phyloP scores from a whole-genome alignment of 805 yeast genomes.

The Pichia membranifaciens region DNA sequence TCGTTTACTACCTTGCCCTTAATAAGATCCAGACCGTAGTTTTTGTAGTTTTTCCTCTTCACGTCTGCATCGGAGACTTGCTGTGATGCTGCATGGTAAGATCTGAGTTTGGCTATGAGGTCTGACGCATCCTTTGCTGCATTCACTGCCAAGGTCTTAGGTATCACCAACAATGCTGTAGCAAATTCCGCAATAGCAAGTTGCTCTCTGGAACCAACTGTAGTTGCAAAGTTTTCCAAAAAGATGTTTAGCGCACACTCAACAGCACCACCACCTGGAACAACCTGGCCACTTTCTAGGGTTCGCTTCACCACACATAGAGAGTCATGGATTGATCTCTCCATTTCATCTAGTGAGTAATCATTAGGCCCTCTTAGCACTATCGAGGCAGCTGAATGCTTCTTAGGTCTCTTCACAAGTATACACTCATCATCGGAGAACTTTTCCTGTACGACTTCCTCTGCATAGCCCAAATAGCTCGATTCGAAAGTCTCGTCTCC shows the following conservation, averaged over 20 bases:
- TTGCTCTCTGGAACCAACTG: conserved; percentile 96
- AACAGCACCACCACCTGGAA: conserved; percentile 99
- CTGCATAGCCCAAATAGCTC: conserved; percentile 81
- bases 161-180: conserved; percentile 78
- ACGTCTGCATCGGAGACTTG: conserved; percentile 74
- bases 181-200: conserved; percentile 98
- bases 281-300: conserved; percentile 87
- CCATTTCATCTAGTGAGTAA: conserved; percentile 96
- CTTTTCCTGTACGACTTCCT: conserved; percentile 82
- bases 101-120: conserved; percentile 87
- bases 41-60: conserved; percentile 79
- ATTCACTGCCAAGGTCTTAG: conserved; percentile 93
- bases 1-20: conserved; percentile 90
- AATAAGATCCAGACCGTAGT: conserved; percentile 88
- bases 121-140: conserved; percentile 98
- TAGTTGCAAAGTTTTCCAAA: conserved; percentile 94
- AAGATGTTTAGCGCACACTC: conserved; percentile 93
- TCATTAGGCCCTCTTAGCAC: conserved; percentile 94
- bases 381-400: conserved; percentile 87
- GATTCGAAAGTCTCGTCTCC: conserved; percentile 92
- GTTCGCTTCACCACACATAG: conserved; percentile 93
- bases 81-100: conserved; percentile 95
- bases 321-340: conserved; percentile 92
- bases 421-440: conserved; percentile 97
- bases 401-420: conserved; percentile 79